Evolutionary conservation across 1,139 yeast species (phyloP).

Genomic region (Saccharomyces hybrid): DNA sequence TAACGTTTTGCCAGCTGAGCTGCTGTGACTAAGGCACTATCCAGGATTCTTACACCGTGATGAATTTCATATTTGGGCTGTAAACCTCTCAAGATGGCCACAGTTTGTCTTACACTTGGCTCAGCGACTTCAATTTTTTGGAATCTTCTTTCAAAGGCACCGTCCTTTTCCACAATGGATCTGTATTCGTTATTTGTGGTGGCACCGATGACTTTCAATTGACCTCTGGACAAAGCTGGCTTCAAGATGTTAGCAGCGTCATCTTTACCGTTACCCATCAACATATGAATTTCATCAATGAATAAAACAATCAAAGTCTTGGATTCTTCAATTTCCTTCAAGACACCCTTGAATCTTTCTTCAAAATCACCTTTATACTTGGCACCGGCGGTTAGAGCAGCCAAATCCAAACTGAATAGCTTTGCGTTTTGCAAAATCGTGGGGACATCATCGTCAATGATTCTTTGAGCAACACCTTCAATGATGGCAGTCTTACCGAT

Average conservation of each 20-base stretch:
- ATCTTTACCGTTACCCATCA: constrained; percentile 92
- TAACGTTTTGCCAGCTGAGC: constrained; percentile 93
- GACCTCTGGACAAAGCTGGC: constrained; percentile 96
- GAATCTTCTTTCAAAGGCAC: constrained; percentile 97
- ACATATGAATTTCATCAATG: constrained; percentile 96
- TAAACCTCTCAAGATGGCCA: constrained; percentile 91
- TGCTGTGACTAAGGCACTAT: constrained; percentile 89
- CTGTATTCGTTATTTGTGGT: constrained; percentile 93
- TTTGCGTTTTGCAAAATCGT: constrained; percentile 71
- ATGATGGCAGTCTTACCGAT: constrained; percentile 97
- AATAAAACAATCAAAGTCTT: constrained; percentile 79
- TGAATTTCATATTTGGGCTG: constrained; percentile 95
- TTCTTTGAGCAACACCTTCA: constrained; percentile 97
- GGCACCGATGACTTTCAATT: constrained; percentile 96
- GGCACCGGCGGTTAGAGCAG: constrained; percentile 97
- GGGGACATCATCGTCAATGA: constrained; percentile 93
- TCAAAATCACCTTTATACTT: constrained; percentile 98
- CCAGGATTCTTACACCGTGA: constrained; percentile 95
- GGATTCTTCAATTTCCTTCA: constrained; percentile 86
- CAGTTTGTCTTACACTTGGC: constrained; percentile 85
- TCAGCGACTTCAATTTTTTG: constrained; percentile 95
- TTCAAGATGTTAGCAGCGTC: constrained; percentile 96
- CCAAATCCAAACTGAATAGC: constrained; percentile 81
- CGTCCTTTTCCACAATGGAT: constrained; percentile 88
- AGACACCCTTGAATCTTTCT: constrained; percentile 93